These are phyloP conservation scores for Kernera saxatilis DNA, from an alignment of 345 rosid species.

Conservation along the genomic window DNA sequence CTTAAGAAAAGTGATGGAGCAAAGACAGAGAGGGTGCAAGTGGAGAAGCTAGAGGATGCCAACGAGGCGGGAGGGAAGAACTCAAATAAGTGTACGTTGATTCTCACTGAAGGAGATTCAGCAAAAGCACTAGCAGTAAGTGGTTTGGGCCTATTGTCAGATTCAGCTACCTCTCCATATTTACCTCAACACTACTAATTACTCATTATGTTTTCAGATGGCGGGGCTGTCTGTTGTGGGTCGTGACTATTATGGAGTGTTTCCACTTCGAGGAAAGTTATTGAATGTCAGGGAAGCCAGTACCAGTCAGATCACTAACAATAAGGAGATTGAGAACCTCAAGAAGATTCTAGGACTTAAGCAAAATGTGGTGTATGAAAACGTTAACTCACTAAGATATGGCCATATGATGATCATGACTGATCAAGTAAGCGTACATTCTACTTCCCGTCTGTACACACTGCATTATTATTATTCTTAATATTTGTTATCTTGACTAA, in stretches of 20 bases:
- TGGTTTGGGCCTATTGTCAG: background rate
- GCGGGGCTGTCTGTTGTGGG: conserved; percentile 69
- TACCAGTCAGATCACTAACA: conserved; percentile 70
- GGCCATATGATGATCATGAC: conserved; percentile 99
- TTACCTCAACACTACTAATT: conserved; percentile 5
- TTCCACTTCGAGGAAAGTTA: conserved; percentile 88
- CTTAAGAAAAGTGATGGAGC: conserved; percentile 91
- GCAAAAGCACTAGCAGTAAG: conserved; percentile 96
- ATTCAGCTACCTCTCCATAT: background rate
- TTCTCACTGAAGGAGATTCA: conserved; percentile 98
- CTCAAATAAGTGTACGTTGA: conserved; percentile 74
- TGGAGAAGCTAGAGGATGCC: conserved; percentile 89
- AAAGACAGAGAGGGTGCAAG: conserved; percentile 52
- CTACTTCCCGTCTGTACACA: background rate
- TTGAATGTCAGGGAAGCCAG: conserved; percentile 96
- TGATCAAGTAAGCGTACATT: conserved; percentile 57
- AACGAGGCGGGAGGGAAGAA: conserved; percentile 83
- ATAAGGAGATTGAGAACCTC: conserved; percentile 73
- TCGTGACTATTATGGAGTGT: conserved; percentile 73
- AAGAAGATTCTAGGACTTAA: conserved; percentile 95
- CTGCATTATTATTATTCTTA: background rate
- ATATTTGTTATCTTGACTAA: conserved; percentile 3
- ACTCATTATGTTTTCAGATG: conserved; percentile 38
- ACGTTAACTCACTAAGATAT: conserved; percentile 85
- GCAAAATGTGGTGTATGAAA: conserved; percentile 66